Conservation (phyloP, 2,329 filamentous ascomycete genomes). For the Myriosclerotinia scirpicola region DNA sequence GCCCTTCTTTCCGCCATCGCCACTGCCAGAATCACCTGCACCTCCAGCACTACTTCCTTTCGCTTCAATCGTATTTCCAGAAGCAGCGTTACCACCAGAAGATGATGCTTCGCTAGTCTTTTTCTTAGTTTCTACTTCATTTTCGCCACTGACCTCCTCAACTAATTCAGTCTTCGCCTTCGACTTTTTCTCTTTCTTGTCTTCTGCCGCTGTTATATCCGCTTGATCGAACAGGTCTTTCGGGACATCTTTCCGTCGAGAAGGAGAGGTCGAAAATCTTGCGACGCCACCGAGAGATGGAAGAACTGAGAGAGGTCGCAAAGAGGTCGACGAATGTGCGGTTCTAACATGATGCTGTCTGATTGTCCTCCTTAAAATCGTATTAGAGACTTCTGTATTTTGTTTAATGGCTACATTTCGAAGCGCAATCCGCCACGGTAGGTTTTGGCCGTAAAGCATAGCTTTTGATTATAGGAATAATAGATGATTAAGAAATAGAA, state of each 20-base stretch:
- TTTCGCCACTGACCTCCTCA: constrained; percentile 46
- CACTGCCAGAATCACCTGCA: constrained; percentile 39
- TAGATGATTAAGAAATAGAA: constrained; percentile 7
- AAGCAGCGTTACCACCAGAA: constrained; percentile 31
- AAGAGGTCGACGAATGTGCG: constrained; percentile 62
- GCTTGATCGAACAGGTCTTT: constrained; percentile 45
- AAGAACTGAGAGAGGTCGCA: constrained; percentile 59
- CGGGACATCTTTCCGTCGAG: constrained; percentile 46
- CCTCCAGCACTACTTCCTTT: constrained; percentile 36
- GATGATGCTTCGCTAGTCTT: constrained; percentile 33
- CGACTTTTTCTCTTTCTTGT: constrained; percentile 38
- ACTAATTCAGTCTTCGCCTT: constrained; percentile 40
- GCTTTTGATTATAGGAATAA: constrained; percentile 22
- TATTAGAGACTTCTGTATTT: constrained; percentile 28
- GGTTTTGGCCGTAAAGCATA: constrained; percentile 64
- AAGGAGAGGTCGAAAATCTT: constrained; percentile 53
- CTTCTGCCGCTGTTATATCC: constrained; percentile 45
- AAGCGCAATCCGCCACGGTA: constrained; percentile 63
- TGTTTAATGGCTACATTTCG: constrained; percentile 32
- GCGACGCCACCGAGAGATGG: constrained; percentile 43
- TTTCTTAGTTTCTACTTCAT: constrained; percentile 44
- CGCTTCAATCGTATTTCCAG: constrained; percentile 37
- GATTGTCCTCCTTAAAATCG: constrained; percentile 32
- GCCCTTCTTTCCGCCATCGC: constrained; percentile 69
- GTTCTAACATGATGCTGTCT: constrained; percentile 47